A percentile compares a stretch with the other conserved stretches of the same genome.
Conservation (phyloP, 2,329 filamentous ascomycete species). For the Trichoderma sp. region DNA sequence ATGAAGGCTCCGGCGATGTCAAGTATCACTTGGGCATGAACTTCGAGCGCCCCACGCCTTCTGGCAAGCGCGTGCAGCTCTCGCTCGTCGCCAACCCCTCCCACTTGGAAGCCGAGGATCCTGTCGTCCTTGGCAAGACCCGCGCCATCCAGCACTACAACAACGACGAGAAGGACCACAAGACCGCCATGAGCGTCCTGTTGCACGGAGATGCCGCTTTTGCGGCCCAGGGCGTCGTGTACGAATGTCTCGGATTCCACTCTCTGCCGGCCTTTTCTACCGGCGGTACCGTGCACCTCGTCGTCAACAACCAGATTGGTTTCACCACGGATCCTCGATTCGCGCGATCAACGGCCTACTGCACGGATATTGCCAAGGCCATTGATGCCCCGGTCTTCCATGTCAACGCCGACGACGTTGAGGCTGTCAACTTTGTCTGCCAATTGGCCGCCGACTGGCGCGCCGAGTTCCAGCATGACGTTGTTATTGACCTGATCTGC, state of each 20-base stretch:
- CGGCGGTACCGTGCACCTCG: constrained; percentile 92
- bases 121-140: constrained; percentile 95
- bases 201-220: constrained; percentile 98
- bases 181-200: constrained; percentile 90
- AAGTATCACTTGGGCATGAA: constrained; percentile 99
- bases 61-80: constrained; percentile 98
- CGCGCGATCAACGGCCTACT: constrained; percentile 96
- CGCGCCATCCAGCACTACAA: constrained; percentile 99
- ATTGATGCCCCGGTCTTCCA: constrained; percentile 99
- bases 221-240: constrained; percentile 94
- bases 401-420: constrained; percentile 97
- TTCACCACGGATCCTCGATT: constrained; percentile 99
- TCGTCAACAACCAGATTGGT: constrained; percentile 99
- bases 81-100: constrained; percentile 98
- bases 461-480: constrained; percentile 97
- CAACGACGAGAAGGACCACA: constrained; percentile 87
- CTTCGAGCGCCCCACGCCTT: constrained; percentile 97
- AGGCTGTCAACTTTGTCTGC: constrained; percentile 97
- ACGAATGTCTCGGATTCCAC: constrained; percentile 98
- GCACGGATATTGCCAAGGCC: constrained; percentile 98
- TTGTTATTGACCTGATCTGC: constrained; percentile 97
- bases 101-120: constrained; percentile 96
- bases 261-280: constrained; percentile 94
- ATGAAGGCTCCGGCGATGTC: constrained; percentile 97
- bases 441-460: constrained; percentile 97